Evolutionary conservation across 495 filamentous ascomycete genomes (phyloP), one percentile per base, ranked within the genome.

Genomic region (Aspergillus egyptiacus): DNA sequence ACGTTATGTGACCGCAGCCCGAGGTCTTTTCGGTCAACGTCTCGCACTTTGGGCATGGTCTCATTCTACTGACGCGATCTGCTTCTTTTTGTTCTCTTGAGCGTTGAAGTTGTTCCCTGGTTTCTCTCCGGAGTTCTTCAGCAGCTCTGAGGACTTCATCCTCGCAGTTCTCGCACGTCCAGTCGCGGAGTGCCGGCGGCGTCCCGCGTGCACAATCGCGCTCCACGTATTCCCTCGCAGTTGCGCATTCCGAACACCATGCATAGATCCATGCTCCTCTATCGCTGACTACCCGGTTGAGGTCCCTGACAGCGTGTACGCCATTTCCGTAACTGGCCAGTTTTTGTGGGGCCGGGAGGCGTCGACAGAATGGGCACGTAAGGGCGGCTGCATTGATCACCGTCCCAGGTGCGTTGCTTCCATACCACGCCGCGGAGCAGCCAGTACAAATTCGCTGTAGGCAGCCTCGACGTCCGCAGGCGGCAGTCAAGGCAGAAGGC

Each of bases 371-470:
- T 2, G 70, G 70, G 43, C 72, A 73, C 1, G 28, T 24, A 20
- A 72, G 64, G 13, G 72, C 69, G 0, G 66, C 63, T 2, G 60
- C 58, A 53, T 73, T 71, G 61, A 75, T 62, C 0, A 70, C 55
- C 4, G 46, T 4, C 0, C 69, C 72, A 0, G 61, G 28, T 5
- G 7, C 41, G 51, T 63, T 62, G 41, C 54, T 51, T 17, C 63
- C 61, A 37, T 61, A 61, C 48, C 59, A 56, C 1, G 52, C 50
- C 19, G 49, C 24, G 5, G 58, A 42, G 46, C 61, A 68, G 11
- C 10, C 32, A 4, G 32, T 47, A 35, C 61, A 64, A 30, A 66
- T 53, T 0, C 48, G 52, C 43, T 66, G 59, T 13, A 25, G n/a
- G 37, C 63, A 66, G 3, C 57, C 57, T 2, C 36, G 25, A 1